These are phyloP conservation scores for Sophora flavescens DNA, from an alignment of 306 rosid genomes.

Conservation along the genomic window DNA sequence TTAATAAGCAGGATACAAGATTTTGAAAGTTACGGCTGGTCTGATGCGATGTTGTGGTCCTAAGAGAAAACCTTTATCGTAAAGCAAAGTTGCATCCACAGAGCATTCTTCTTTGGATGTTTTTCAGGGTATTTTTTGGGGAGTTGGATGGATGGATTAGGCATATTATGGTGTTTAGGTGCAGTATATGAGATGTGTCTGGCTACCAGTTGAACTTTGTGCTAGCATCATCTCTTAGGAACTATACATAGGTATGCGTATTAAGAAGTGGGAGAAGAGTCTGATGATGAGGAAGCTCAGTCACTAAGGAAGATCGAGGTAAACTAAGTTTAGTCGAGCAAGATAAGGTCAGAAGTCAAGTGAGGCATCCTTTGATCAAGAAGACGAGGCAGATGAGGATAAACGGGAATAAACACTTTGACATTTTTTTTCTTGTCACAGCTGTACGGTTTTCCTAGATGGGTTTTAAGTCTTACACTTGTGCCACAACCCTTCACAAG, in stretches of 20 bases:
- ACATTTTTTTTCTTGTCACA: constrained; percentile 16
- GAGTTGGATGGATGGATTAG: constrained; percentile 13
- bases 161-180: constrained; percentile 34
- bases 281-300: constrained; percentile 85
- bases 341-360: constrained; percentile 59
- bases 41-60: too few relatives aligned
- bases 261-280: constrained; percentile 84
- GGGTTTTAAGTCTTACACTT: constrained; percentile 41
- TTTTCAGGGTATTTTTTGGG: constrained; percentile 12
- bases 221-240: constrained; percentile 1
- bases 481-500: constrained; percentile 43
- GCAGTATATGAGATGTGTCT: background rate
- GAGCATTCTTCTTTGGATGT: constrained; percentile 18
- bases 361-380: constrained; percentile 53
- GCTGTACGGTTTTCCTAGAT: constrained; percentile 24
- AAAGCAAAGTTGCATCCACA: background rate
- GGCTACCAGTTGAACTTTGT: constrained; percentile 30
- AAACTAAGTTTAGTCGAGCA: constrained; percentile 72
- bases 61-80: constrained; percentile 29
- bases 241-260: constrained; percentile 77
- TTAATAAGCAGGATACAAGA: constrained; percentile 25
- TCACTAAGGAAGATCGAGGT: constrained; percentile 68
- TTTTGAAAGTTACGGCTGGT: constrained; percentile 37
- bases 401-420: constrained; percentile 73
- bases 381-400: constrained; percentile 76